phyloP scores from a whole-genome alignment of 2,329 filamentous ascomycete species.

The Fusarium goolgardi region DNA sequence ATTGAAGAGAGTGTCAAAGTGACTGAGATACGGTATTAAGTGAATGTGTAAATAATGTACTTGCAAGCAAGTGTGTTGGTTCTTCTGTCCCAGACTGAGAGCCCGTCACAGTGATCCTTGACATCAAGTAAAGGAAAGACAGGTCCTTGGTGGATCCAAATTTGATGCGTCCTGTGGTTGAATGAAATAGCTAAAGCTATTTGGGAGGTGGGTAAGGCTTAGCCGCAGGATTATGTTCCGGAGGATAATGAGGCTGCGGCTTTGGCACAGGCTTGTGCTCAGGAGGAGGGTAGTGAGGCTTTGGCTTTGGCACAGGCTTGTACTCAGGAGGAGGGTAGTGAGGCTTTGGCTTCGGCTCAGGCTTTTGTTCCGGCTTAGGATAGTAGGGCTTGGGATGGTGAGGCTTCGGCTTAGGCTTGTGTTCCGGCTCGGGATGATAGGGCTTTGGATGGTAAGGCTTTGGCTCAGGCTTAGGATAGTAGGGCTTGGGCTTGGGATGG shows the following conservation, averaged over 20 bases:
- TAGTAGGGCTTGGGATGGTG: too few species aligned
- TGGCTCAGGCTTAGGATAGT: not conserved
- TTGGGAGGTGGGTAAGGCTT: not conserved
- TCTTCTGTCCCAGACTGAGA: not conserved
- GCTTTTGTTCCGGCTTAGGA: not conserved
- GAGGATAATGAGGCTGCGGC: not conserved
- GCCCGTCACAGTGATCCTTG: not conserved
- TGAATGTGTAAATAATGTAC: not conserved
- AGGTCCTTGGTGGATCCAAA: not conserved
- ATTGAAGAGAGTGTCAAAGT: not conserved
- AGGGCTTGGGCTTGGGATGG: not conserved
- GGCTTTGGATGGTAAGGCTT: not conserved
- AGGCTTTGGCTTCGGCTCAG: not conserved
- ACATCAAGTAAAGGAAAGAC: not conserved
- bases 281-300: not conserved
- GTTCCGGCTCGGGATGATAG: not conserved
- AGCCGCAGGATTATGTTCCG: not conserved
- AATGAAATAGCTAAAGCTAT: not conserved
- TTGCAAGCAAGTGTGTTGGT: not conserved
- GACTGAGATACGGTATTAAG: not conserved
- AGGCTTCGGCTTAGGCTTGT: not conserved
- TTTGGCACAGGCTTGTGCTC: not conserved
- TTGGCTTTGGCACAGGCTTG: not conserved
- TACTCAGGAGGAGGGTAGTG: not conserved
- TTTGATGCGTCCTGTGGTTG: not conserved